Base-by-base conservation (phyloP, 495 filamentous ascomycete genomes). In the Xylaria cubensis region DNA sequence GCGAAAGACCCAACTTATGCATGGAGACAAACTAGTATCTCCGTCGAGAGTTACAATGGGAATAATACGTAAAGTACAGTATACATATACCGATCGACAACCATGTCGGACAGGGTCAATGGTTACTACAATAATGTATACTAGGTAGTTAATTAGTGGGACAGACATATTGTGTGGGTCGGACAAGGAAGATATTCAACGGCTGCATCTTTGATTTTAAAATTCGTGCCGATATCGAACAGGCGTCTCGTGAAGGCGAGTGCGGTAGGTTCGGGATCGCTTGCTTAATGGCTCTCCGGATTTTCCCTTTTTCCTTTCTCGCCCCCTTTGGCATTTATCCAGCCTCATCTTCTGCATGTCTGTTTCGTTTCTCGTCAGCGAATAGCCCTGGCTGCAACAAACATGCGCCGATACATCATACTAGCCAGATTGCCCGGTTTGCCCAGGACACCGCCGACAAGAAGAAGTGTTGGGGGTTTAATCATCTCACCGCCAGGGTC, bases 61-160 rank as follows among this genome's bases (percentile, higher is more conserved):
- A 56, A 42, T n/a, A 50, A 67, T 67, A 55, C 65, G 34, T 13
- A 17, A 36, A 56, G 65, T 67, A 67, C 50, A 55, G 19, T 32
- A 36, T 67, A 67, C 65, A 41, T 67, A 53, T 67, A 56, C 29
- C 34, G 65, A 67, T 67, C 65, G 34, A 53, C 50, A 67, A 56
- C 46, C 65, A 56, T 67, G 50, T 56, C 21, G 0, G 65, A 42
- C 65, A 67, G 65, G 65, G 65, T 67, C 65, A 17, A 39, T 56
- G 65, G 50, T 42, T 56, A 67, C 50, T 56, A 67, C 44, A 67
- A 55, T 56, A 50, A 67, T 67, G 65, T 39, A 53, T 34, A 53
- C 46, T 32, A 53, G n/a, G n/a, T n/a, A n/a, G 64, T 67, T 56
- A 32, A 29, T 21, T 51, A 66, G 44, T 26, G n/a, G 50, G 56